Conservation (phyloP, 73 alveolate species). For the Symbiodinium pilosum region DNA sequence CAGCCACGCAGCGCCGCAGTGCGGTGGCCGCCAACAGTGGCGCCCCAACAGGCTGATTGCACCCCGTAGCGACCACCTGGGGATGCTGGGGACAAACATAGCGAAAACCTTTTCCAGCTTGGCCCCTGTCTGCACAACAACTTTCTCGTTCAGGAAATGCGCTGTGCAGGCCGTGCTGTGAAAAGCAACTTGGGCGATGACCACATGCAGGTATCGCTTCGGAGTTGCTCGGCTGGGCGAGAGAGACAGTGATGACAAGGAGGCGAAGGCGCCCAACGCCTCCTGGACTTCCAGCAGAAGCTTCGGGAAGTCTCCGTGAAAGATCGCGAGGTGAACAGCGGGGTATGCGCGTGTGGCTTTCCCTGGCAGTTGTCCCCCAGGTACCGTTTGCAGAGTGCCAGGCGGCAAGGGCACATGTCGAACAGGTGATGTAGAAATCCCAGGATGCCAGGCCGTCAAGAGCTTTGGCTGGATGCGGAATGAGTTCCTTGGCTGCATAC, state of each 20-base stretch:
- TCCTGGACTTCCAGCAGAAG: slow-evolving; percentile 17
- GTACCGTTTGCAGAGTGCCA: background rate
- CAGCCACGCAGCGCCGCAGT: background rate
- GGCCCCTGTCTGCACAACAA: background rate
- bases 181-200: background rate
- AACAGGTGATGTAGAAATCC: slow-evolving; percentile 19
- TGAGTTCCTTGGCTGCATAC: background rate
- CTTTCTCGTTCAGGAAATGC: background rate
- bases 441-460: slow-evolving; percentile 47
- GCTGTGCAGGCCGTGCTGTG: too few relatives aligned
- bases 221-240: background rate
- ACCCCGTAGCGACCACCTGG: background rate
- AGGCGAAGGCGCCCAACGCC: slow-evolving; percentile 22
- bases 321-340: slow-evolving; percentile 25
- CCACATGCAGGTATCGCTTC: slow-evolving; percentile 34
- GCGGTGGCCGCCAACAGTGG: background rate
- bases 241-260: background rate
- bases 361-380: background rate
- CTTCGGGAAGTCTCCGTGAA: background rate
- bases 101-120: background rate
- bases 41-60: background rate
- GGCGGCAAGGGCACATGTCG: slow-evolving; percentile 73
- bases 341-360: background rate
- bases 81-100: background rate
- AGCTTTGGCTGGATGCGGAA: background rate